Evolutionary conservation across 2,329 filamentous ascomycete species (phyloP).

Genomic region (Aschersonia sp.): DNA sequence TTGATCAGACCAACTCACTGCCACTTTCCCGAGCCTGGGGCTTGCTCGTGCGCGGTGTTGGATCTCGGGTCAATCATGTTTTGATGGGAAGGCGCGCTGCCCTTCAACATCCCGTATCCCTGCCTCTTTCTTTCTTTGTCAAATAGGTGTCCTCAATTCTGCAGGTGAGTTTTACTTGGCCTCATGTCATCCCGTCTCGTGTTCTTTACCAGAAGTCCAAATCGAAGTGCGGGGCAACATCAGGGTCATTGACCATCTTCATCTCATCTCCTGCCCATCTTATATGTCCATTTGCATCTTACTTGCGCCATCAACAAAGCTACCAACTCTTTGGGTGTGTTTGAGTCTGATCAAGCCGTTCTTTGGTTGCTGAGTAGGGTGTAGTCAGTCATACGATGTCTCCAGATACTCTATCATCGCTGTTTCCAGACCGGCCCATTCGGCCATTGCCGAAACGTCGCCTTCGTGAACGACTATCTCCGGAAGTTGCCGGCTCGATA

Average conservation of each 20-base stretch:
- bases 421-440: slow-evolving; percentile 84
- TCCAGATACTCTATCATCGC: slow-evolving; percentile 62
- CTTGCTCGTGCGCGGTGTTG: neutral
- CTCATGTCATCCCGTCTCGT: neutral
- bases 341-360: too few relatives aligned
- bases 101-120: neutral
- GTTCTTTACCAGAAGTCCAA: neutral
- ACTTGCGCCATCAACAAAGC: too few relatives aligned
- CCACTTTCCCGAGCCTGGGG: neutral
- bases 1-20: neutral
- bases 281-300: too few relatives aligned
- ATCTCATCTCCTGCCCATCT: too few relatives aligned
- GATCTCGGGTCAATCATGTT: neutral
- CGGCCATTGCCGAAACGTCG: slow-evolving; percentile 81
- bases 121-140: neutral
- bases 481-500: slow-evolving; percentile 71
- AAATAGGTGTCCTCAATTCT: too few relatives aligned
- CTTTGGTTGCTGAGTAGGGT: too few relatives aligned
- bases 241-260: too few relatives aligned
- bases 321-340: too few relatives aligned
- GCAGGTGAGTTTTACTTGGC: too few relatives aligned
- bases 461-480: slow-evolving; percentile 74
- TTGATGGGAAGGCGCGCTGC: neutral
- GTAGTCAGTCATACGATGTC: slow-evolving; percentile 38
- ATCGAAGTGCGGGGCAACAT: too few relatives aligned